Conservation (phyloP, 2,329 filamentous ascomycete species). For the Fusarium armeniacum region DNA sequence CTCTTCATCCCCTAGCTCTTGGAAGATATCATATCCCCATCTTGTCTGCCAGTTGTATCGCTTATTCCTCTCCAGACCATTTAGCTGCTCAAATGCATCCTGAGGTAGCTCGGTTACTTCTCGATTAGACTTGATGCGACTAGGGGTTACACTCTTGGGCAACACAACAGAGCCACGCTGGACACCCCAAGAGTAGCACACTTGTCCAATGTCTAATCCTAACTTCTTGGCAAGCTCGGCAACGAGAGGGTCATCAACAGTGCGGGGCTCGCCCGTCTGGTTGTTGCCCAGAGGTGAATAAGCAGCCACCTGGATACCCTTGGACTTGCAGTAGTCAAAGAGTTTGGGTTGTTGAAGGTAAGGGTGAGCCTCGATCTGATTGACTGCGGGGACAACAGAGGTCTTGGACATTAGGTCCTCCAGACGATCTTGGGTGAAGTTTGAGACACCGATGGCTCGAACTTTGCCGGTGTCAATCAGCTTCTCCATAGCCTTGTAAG, state of each 20-base stretch:
- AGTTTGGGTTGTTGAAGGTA: conserved; percentile 15
- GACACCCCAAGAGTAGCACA: conserved; percentile 67
- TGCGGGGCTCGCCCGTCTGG: conserved; percentile 58
- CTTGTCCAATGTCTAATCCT: conserved; percentile 62
- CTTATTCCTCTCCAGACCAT: conserved; percentile 24
- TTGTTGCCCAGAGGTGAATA: conserved; percentile 59
- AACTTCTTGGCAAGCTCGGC: conserved; percentile 64
- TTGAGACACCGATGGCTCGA: conserved; percentile 68
- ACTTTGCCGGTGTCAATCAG: conserved; percentile 56
- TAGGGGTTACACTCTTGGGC: conserved; percentile 67
- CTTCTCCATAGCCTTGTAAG: conserved; percentile 58
- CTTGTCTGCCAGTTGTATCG: conserved; percentile 31
- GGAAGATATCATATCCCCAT: conserved; percentile 30
- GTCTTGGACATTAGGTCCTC: conserved; percentile 33
- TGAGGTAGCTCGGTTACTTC: conserved; percentile 38
- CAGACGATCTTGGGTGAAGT: conserved; percentile 50
- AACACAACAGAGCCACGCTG: conserved; percentile 67
- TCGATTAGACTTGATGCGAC: conserved; percentile 64
- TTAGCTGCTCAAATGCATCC: conserved; percentile 13
- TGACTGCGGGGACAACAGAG: conserved; percentile 5
- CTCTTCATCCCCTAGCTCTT: conserved; percentile 20
- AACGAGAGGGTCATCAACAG: conserved; percentile 64
- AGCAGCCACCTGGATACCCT: conserved; percentile 4
- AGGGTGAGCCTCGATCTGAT: conserved; percentile 20
- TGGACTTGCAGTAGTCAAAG: conserved; percentile 8